These are phyloP conservation scores for Phytopythium litorale DNA, from an alignment of 352 stramenopile genomes.

Conservation along the genomic window DNA sequence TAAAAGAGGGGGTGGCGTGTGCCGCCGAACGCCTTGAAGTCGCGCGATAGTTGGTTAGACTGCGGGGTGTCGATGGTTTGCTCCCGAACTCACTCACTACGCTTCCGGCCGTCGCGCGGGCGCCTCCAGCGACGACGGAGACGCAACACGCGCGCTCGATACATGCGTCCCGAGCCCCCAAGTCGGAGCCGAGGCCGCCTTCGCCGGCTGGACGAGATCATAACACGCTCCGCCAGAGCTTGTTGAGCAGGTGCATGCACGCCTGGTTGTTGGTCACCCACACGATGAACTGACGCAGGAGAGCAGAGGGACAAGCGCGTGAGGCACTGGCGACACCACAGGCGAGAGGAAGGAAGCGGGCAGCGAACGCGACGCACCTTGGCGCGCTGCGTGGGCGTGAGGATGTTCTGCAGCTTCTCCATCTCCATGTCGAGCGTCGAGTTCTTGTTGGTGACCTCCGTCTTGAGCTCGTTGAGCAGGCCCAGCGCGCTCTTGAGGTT, in stretches of 20 bases:
- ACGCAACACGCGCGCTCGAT: neutral
- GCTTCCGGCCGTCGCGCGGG: neutral
- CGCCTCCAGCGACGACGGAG: neutral
- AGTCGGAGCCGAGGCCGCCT: neutral
- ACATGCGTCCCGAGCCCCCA: neutral
- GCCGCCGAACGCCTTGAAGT: neutral
- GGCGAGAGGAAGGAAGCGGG: neutral
- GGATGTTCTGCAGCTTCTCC: constrained; percentile 91
- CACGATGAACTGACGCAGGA: constrained; percentile 85
- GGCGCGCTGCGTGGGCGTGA: constrained; percentile 91
- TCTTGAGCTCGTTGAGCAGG: constrained; percentile 88
- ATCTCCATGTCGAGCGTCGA: constrained; percentile 93
- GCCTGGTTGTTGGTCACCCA: constrained; percentile 95
- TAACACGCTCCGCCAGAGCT: constrained; percentile 92
- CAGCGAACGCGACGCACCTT: constrained; percentile 45
- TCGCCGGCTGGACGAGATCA: constrained; percentile 22
- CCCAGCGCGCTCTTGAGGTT: constrained; percentile 86
- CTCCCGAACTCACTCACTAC: neutral
- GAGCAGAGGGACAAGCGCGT: constrained; percentile 4
- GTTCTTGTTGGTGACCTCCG: constrained; percentile 88
- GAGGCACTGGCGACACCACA: neutral
- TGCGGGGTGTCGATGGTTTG: neutral
- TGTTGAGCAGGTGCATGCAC: constrained; percentile 96
- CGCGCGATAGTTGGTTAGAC: neutral
- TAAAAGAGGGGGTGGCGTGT: neutral